phyloP scores from a whole-genome alignment of 2,329 filamentous ascomycete species.

The Aureobasidium sp. region DNA sequence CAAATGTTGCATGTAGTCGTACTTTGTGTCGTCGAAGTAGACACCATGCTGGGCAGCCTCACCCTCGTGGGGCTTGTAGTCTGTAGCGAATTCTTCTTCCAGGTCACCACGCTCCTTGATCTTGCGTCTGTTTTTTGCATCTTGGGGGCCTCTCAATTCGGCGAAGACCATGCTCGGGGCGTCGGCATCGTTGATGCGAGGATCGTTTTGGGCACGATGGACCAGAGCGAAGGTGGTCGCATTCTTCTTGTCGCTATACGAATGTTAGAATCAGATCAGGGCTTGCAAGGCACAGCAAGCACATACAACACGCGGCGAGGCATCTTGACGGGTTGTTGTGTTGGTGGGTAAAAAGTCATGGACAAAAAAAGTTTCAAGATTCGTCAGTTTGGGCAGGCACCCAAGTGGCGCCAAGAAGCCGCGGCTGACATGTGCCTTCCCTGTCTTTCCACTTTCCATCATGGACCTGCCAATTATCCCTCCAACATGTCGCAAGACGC shows the following conservation, averaged over 20 bases:
- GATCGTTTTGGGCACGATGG: conserved; percentile 94
- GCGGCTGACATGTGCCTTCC: conserved; percentile 1
- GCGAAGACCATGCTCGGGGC: conserved; percentile 89
- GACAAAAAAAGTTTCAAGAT: background rate
- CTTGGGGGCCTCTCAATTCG: conserved; percentile 34
- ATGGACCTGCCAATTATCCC: background rate
- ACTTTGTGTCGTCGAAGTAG: conserved; percentile 89
- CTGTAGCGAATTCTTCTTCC: conserved; percentile 60
- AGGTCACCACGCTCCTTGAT: conserved; percentile 57
- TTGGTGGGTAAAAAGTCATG: background rate
- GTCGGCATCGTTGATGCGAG: conserved; percentile 83
- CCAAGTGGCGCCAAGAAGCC: background rate
- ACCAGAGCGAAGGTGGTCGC: conserved; percentile 91
- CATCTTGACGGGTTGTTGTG: conserved; percentile 46
- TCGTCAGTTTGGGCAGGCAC: background rate
- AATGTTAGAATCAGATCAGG: background rate
- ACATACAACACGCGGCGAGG: conserved; percentile 61
- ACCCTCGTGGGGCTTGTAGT: conserved; percentile 80
- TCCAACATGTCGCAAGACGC: conserved; percentile 11
- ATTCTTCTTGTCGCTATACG: conserved; percentile 59
- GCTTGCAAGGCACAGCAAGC: background rate
- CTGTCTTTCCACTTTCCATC: background rate
- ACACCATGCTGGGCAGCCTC: conserved; percentile 91
- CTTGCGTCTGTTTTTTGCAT: conserved; percentile 21
- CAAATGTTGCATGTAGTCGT: conserved; percentile 99